Evolutionary conservation across 2,329 filamentous ascomycete species (phyloP), one percentile per base, ranked within the genome.

Genomic region (Cordyceps cicadae): DNA sequence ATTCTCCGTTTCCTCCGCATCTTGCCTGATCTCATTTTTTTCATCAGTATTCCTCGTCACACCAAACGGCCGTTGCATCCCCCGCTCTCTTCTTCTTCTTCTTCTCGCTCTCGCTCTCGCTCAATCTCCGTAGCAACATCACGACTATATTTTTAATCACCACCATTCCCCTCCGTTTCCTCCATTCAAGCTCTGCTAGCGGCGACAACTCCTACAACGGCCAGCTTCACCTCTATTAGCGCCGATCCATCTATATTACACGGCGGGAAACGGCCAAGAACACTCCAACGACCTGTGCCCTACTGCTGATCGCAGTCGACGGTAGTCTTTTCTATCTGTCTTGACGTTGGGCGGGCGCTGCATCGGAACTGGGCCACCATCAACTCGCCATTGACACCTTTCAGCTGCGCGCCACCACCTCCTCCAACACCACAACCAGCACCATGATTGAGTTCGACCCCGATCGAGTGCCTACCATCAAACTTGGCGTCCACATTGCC

Each of bases 401-500:
- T 7, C 26, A 21, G 19, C 43, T 50, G 8, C 34, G 32, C 24
- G 26, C 29, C 45, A 21, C 24, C 15, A 2, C 19, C 19, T 39
- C n/a, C 7, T 7, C 15, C 41, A 53, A 8, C 60, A 50, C 57
- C 51, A 54, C n/a, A n/a, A n/a, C 34, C 62, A 51, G 50, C 58
- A 70, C 45, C 60, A 79, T 81, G 74, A 74, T 83, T 67, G 80
- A 84, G 64, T 73, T 81, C 69, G 76, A 84, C 68, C 75, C 81
- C 45, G 79, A 83, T 67, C 74, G 76, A 65, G 74, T 85, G 48
- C 82, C 83, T 59, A 72, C 72, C 63, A 71, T 79, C 71, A 87
- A 87, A 73, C 72, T 87, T 62, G 78, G 76, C 59, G 70, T 86
- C 48, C 85, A 87, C 72, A 72, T 76, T 56, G 70, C 75, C 61